Evolutionary conservation across 768 basidiomycete genomes (phyloP).

Genomic region (Pseudohyphozyma bogoriensis): DNA sequence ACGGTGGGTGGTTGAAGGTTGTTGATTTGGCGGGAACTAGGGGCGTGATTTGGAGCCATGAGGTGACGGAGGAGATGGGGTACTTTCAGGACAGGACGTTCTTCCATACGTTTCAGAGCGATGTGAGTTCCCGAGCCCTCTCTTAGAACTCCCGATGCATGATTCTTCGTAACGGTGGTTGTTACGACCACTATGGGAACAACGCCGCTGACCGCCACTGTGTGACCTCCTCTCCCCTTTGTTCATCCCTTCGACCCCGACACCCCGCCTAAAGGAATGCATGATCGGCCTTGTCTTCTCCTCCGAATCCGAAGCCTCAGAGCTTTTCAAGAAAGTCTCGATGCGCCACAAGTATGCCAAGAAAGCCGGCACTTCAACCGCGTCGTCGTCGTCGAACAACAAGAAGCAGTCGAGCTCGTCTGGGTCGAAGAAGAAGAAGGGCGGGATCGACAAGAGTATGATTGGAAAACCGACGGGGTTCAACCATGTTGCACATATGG

Average conservation of each 20-base stretch:
- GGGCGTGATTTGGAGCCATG: slow-evolving; percentile 87
- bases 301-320: slow-evolving; percentile 71
- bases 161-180: background rate
- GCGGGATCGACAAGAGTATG: slow-evolving; percentile 82
- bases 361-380: slow-evolving; percentile 3
- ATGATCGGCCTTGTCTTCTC: slow-evolving; percentile 87
- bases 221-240: background rate
- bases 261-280: slow-evolving; percentile 52
- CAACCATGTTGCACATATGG: slow-evolving; percentile 89
- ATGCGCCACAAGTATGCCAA: slow-evolving; percentile 23
- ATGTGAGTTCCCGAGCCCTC: slow-evolving; percentile 52
- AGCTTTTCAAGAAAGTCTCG: slow-evolving; percentile 54
- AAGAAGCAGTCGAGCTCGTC: background rate
- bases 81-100: slow-evolving; percentile 74
- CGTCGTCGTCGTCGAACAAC: background rate
- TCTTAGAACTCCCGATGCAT: background rate
- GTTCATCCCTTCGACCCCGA: background rate
- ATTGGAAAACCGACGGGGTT: slow-evolving; percentile 77
- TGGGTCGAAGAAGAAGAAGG: slow-evolving; percentile 47
- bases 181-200: background rate
- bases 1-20: slow-evolving; percentile 55
- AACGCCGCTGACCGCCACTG: background rate
- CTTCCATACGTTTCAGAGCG: slow-evolving; percentile 86
- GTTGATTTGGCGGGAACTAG: slow-evolving; percentile 74
- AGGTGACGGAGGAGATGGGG: slow-evolving; percentile 70